Evolutionary conservation across 2,329 filamentous ascomycete species (phyloP).

Genomic region (Pseudomassariella vexata): DNA sequence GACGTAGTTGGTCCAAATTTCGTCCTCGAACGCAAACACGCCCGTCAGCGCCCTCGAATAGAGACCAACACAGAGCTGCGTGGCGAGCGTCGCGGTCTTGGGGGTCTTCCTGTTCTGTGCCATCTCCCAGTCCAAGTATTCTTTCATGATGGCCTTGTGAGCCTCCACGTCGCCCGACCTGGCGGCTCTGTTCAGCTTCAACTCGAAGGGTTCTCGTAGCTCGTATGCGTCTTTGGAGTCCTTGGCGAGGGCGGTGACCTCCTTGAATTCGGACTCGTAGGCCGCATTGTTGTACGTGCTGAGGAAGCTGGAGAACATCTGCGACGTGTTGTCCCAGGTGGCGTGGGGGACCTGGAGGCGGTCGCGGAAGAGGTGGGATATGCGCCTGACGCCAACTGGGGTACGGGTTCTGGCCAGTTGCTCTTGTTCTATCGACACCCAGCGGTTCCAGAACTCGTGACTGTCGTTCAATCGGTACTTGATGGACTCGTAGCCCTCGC

Average conservation of each 20-base stretch:
- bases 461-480: conserved; percentile 72
- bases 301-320: conserved; percentile 69
- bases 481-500: conserved; percentile 65
- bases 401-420: conserved; percentile 54
- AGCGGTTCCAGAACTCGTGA: conserved; percentile 73
- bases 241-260: conserved; percentile 57
- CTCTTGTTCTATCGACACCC: conserved; percentile 66
- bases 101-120: conserved; percentile 51
- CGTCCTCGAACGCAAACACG: conserved; percentile 66
- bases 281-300: conserved; percentile 63
- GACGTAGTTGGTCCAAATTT: conserved; percentile 77
- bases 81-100: conserved; percentile 35
- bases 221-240: conserved; percentile 59
- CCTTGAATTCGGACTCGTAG: conserved; percentile 71
- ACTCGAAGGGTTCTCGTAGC: conserved; percentile 62
- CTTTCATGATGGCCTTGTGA: conserved; percentile 45
- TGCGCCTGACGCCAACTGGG: conserved; percentile 52
- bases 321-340: conserved; percentile 69
- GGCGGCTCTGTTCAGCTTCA: conserved; percentile 54
- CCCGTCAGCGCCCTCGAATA: conserved; percentile 71
- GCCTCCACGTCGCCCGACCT: conserved; percentile 50
- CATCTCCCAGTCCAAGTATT: conserved; percentile 86
- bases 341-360: conserved; percentile 68
- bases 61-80: conserved; percentile 56
- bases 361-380: conserved; percentile 64